Evolutionary conservation across 768 basidiomycete genomes (phyloP).

Genomic region (Symmetrospora coprosmae): DNA sequence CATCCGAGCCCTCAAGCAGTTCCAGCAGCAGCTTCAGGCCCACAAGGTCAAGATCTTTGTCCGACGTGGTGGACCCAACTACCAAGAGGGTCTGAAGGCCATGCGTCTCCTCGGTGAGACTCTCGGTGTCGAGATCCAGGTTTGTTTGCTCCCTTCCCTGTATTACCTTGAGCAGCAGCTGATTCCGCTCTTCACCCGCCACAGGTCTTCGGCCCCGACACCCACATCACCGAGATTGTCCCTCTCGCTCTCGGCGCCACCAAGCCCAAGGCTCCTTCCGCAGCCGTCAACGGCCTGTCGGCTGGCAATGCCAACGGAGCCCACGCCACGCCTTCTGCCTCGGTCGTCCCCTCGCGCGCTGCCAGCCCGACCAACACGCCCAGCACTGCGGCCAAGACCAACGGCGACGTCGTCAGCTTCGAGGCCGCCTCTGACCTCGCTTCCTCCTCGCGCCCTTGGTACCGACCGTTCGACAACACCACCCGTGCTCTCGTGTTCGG

Average conservation of each 20-base stretch:
- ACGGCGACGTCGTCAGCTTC: conserved; percentile 83
- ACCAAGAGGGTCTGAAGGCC: conserved; percentile 95
- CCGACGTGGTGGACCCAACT: conserved; percentile 96
- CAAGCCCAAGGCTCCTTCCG: conserved; percentile 40
- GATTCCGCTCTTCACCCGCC: neutral
- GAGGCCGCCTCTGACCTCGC: conserved; percentile 42
- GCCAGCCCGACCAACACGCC: conserved; percentile 50
- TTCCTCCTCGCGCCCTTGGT: conserved; percentile 51
- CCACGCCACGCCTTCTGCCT: conserved; percentile 43
- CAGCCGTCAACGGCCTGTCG: conserved; percentile 25
- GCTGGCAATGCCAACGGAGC: conserved; percentile 34
- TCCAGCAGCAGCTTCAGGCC: conserved; percentile 64
- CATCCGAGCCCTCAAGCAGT: conserved; percentile 89
- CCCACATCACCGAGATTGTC: conserved; percentile 96
- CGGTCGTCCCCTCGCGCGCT: conserved; percentile 37
- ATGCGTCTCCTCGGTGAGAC: conserved; percentile 93
- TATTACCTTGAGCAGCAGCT: neutral
- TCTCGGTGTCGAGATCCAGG: conserved; percentile 77
- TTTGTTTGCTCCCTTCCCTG: too few relatives aligned
- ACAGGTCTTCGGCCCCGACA: conserved; percentile 93
- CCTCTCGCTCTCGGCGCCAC: conserved; percentile 84
- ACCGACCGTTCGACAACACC: conserved; percentile 74
- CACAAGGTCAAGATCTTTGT: conserved; percentile 90
- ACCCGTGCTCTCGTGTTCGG: conserved; percentile 98
- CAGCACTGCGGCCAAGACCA: conserved; percentile 59